Percentiles rank a stretch among this genome's conserved stretches.
Evolutionary conservation across 2,329 filamentous ascomycete genomes (phyloP).

Genomic region (Fusarium stilboides): DNA sequence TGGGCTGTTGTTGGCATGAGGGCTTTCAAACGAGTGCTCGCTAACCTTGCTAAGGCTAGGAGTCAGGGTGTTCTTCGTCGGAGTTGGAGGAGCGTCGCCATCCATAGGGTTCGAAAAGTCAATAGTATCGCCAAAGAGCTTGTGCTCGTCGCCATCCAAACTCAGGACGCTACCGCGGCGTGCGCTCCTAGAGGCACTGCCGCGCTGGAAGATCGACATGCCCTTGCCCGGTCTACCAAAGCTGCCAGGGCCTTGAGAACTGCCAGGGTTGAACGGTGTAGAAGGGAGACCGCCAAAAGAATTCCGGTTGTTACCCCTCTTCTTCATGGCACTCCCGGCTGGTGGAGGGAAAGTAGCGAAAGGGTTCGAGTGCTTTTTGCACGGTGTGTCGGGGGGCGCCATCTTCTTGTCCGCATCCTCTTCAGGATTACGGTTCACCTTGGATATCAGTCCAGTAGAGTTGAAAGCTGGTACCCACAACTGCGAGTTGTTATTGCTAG

Average conservation of each 20-base stretch:
- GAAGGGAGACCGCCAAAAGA: conserved; percentile 82
- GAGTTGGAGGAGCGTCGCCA: conserved; percentile 89
- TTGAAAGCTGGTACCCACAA: conserved; percentile 88
- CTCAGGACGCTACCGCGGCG: conserved; percentile 82
- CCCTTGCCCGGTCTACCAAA: conserved; percentile 72
- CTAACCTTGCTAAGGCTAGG: conserved; percentile 59
- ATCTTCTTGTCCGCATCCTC: conserved; percentile 72
- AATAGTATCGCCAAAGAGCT: conserved; percentile 56
- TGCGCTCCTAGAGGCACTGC: conserved; percentile 60
- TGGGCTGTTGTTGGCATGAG: conserved; percentile 52
- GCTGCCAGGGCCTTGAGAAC: conserved; percentile 61
- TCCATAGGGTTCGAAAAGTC: conserved; percentile 51
- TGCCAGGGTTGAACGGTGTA: conserved; percentile 81
- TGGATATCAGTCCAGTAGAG: conserved; percentile 95
- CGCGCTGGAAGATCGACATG: conserved; percentile 77
- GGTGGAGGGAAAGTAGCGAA: conserved; percentile 77
- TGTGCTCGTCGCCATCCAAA: conserved; percentile 82
- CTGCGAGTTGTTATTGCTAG: conserved; percentile 61
- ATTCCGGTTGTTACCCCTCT: conserved; percentile 74
- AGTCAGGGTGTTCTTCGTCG: conserved; percentile 79
- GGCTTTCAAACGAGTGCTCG: conserved; percentile 60
- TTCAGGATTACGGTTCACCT: conserved; percentile 89
- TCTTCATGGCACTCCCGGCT: conserved; percentile 73
- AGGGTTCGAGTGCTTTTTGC: conserved; percentile 84
- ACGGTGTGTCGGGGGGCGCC: conserved; percentile 93